Conservation (phyloP, 2,329 filamentous ascomycete genomes). For the Aspergillus sp. region DNA sequence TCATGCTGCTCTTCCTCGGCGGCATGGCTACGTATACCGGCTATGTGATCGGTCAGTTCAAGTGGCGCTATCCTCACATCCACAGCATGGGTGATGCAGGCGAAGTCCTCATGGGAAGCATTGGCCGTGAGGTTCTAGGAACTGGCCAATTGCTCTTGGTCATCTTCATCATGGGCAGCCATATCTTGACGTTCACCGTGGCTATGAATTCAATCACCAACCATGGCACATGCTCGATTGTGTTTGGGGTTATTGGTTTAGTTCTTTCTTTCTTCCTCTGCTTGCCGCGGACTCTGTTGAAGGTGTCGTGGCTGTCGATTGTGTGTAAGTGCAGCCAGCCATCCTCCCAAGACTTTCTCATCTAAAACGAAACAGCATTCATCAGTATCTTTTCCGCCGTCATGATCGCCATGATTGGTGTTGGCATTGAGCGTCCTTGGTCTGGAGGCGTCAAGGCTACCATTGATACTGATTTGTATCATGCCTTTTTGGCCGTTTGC, state of each 20-base stretch:
- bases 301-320: slow-evolving; percentile 56
- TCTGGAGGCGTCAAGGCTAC: slow-evolving; percentile 24
- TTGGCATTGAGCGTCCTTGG: slow-evolving; percentile 47
- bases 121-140: slow-evolving; percentile 58
- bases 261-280: slow-evolving; percentile 53
- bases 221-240: slow-evolving; percentile 56
- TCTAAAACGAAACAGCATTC: slow-evolving; percentile 40
- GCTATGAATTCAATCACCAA: slow-evolving; percentile 59
- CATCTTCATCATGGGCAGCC: slow-evolving; percentile 62
- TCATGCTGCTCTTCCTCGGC: slow-evolving; percentile 49
- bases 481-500: slow-evolving; percentile 54
- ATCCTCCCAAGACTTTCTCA: no score
- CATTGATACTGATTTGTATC: slow-evolving; percentile 40
- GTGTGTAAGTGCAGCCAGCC: slow-evolving; percentile 39
- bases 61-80: slow-evolving; percentile 50
- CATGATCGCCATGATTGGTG: slow-evolving; percentile 59
- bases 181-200: slow-evolving; percentile 63
- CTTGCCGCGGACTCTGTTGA: slow-evolving; percentile 56
- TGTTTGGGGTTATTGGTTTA: slow-evolving; percentile 55
- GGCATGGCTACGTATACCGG: slow-evolving; percentile 53
- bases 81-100: slow-evolving; percentile 64
- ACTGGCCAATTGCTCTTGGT: slow-evolving; percentile 58
- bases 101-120: slow-evolving; percentile 53
- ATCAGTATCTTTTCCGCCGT: slow-evolving; percentile 59
- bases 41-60: slow-evolving; percentile 54